Percentiles rank a stretch among this genome's conserved stretches.
Conservation (phyloP, 352 stramenopile genomes). For the Globisporangium parvum region DNA sequence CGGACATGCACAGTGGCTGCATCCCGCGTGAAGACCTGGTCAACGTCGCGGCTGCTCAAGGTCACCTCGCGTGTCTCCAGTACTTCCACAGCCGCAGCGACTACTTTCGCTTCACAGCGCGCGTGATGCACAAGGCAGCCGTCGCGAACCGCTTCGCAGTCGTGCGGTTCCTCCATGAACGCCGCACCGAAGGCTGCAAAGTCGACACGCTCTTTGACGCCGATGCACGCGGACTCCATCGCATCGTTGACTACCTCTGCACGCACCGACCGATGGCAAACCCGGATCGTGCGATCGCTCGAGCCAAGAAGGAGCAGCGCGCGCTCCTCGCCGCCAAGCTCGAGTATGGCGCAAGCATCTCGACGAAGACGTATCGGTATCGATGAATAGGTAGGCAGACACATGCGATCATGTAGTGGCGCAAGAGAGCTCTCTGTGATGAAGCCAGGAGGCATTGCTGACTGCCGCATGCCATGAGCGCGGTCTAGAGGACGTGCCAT, state of each 20-base stretch:
- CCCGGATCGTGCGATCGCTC: neutral
- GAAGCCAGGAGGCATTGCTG: no score
- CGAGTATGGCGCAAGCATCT: neutral
- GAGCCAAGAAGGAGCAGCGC: neutral
- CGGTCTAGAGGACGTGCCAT: constrained; percentile 24
- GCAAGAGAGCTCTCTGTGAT: no score
- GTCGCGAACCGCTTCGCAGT: constrained; percentile 3
- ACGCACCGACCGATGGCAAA: neutral
- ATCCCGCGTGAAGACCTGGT: constrained; percentile 1
- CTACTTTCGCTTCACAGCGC: neutral
- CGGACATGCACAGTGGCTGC: neutral
- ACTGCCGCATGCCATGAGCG: no score
- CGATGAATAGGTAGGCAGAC: neutral
- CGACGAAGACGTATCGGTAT: neutral
- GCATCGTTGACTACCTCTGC: neutral
- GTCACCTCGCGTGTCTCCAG: constrained; percentile 1
- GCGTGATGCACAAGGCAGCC: constrained; percentile 5
- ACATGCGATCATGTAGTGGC: neutral
- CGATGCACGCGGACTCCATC: neutral
- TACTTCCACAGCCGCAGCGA: constrained; percentile 6
- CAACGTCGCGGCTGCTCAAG: constrained; percentile 1
- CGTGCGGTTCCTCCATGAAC: constrained; percentile 4
- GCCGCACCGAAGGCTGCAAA: constrained; percentile 5
- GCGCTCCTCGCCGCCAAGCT: neutral
- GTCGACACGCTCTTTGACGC: constrained; percentile 4